phyloP scores from a whole-genome alignment of 2,329 filamentous ascomycete species.

The Calonectria hongkongensis region DNA sequence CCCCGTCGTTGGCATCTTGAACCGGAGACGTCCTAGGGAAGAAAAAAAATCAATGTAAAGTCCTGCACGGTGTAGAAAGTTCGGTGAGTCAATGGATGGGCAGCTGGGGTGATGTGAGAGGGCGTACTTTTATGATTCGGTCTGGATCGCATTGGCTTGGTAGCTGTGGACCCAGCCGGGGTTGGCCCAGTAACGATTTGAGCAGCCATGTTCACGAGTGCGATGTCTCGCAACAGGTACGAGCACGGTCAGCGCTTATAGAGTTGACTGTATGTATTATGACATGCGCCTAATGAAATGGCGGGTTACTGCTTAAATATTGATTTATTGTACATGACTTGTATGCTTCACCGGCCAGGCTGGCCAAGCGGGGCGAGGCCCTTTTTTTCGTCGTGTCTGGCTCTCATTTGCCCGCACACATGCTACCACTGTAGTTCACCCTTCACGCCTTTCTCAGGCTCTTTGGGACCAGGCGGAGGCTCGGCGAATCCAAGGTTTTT shows the following conservation, averaged over 20 bases:
- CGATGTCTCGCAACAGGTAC: conserved; percentile 47
- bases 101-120: conserved; percentile 40
- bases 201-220: conserved; percentile 31
- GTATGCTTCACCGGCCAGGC: conserved; percentile 19
- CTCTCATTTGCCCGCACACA: conserved; percentile 51
- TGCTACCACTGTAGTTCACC: conserved; percentile 62
- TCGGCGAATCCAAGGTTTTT: conserved; percentile 88
- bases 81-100: conserved; percentile 37
- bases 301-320: conserved; percentile 29
- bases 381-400: conserved; percentile 51
- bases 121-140: conserved; percentile 39
- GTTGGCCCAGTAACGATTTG: conserved; percentile 56
- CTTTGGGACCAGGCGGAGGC: conserved; percentile 50
- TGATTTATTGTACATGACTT: conserved; percentile 36
- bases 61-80: conserved; percentile 46
- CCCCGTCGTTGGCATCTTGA: conserved; percentile 58
- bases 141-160: conserved; percentile 22
- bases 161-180: conserved; percentile 37
- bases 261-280: conserved; percentile 11
- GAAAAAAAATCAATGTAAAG: conserved; percentile 43
- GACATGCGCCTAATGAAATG: conserved; percentile 17
- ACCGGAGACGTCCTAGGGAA: conserved; percentile 42
- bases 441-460: conserved; percentile 60
- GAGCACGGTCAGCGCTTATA: conserved; percentile 9
- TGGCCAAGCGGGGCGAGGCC: conserved; percentile 43